Percentiles rank a stretch among this genome's conserved stretches.
These are phyloP conservation scores for Rhinocladiella similis DNA, from an alignment of 2,329 filamentous ascomycete genomes.

Conservation along the genomic window DNA sequence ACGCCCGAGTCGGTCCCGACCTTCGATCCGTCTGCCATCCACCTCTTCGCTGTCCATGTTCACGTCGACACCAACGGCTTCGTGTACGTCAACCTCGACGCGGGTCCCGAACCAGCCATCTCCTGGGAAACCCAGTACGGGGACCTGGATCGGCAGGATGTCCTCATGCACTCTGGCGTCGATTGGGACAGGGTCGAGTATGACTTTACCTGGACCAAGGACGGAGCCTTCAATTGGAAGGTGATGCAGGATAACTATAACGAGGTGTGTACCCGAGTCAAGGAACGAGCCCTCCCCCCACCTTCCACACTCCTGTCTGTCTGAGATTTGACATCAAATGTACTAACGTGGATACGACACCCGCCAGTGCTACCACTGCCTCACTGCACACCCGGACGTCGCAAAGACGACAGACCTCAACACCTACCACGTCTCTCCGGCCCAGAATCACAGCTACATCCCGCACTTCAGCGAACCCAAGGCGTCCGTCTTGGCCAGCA, in stretches of 20 bases:
- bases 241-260: constrained; percentile 56
- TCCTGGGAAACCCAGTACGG: constrained; percentile 22
- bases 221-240: constrained; percentile 28
- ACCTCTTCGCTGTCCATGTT: constrained; percentile 44
- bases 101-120: constrained; percentile 13
- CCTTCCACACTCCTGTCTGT: too few relatives aligned
- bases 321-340: too few relatives aligned
- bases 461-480: constrained; percentile 45
- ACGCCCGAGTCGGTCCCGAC: constrained; percentile 49
- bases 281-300: too few relatives aligned
- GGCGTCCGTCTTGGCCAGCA: constrained; percentile 29
- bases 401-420: constrained; percentile 55
- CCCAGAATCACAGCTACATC: constrained; percentile 51
- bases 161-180: constrained; percentile 50
- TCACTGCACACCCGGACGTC: constrained; percentile 59
- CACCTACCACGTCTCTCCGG: constrained; percentile 55
- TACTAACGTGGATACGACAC: too few relatives aligned
- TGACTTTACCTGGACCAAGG: constrained; percentile 36
- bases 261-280: too few relatives aligned
- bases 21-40: constrained; percentile 58
- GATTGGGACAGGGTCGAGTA: constrained; percentile 57
- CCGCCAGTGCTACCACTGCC: constrained; percentile 54
- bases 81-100: constrained; percentile 61
- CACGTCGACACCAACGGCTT: constrained; percentile 38
- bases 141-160: constrained; percentile 44